Evolutionary conservation across 1,284 basidiomycete genomes (phyloP), one percentile per base, ranked within the genome.

Genomic region (Phellinidium pouzarii): DNA sequence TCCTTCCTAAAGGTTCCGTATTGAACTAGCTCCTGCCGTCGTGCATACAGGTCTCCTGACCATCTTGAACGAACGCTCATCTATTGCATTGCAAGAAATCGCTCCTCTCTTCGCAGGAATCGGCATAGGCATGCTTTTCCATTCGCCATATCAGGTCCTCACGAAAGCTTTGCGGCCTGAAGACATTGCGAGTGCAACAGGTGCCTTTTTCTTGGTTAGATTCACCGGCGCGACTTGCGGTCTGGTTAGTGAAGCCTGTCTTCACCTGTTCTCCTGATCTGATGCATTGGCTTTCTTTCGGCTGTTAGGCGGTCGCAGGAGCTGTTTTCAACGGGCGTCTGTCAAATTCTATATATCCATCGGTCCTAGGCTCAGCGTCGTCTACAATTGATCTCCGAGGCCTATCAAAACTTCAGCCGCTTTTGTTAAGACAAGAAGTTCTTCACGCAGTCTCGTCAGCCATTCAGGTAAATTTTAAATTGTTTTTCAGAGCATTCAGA

Each of bases 221-320:
- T 91, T 90, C 67, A 90, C 87, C 36, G 87, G 87, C 12, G 84
- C 87, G 27, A 88, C 87, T 3, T 73, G 84, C 46, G 87, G 88
- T 56, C 65, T 91, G 68, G 87, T 87, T 65, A 61, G 81, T 66
- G 19, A 50, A 45, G 20, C 31, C 38, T 34, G 31, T 17, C 36
- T 34, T 22, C 45, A 23, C 31, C 12, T 50, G 7, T 49, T 27
- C 38, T 40, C 20, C 27, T 38, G 29, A 34, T 31, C 20, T 27
- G 29, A 44, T 47, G 52, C 40, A 45, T 54, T 59, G 27, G 17
- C 27, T 38, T 31, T 12, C 37, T 41, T 31, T 34, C 54, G 37
- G 17, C 34, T 50, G 57, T 20, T 61, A 90, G 87, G 78, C 87
- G 44, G 72, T 85, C 37, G 80, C 87, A 53, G 84, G 87, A n/a